Percentiles rank a stretch among this genome's conserved stretches.
These are phyloP conservation scores for Diaporthe ampelina DNA, from an alignment of 2,329 filamentous ascomycete species.

Conservation along the genomic window DNA sequence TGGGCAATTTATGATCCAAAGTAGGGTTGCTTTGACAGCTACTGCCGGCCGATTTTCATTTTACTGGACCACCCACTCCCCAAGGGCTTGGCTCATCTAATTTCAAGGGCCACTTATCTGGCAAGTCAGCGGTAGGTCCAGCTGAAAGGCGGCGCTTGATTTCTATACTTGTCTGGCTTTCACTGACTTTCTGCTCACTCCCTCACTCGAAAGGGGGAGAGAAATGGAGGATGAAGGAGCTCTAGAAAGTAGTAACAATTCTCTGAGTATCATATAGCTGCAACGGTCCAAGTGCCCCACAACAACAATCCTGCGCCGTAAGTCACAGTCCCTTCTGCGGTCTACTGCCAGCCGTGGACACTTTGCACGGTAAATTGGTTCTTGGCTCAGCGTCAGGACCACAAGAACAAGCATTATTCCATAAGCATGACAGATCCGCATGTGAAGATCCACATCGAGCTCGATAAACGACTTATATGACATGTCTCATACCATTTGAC, in stretches of 20 bases:
- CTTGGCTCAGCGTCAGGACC: background rate
- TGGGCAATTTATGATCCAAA: constrained; percentile 4
- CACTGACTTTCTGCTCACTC: background rate
- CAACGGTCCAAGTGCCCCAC: background rate
- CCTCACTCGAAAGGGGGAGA: background rate
- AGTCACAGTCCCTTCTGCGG: background rate
- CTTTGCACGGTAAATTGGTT: background rate
- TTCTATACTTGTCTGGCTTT: background rate
- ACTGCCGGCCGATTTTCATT: background rate
- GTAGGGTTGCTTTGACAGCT: constrained; percentile 5
- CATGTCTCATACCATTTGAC: background rate
- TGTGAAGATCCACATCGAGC: background rate
- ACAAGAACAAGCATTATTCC: background rate
- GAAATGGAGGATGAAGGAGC: background rate
- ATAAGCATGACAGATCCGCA: constrained; percentile 15
- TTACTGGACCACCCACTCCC: background rate
- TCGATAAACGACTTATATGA: constrained; percentile 18
- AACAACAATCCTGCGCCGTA: background rate
- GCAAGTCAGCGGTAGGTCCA: background rate
- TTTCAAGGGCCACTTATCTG: background rate
- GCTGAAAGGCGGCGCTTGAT: background rate
- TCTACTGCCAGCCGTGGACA: background rate
- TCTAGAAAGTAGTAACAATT: background rate
- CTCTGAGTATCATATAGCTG: background rate
- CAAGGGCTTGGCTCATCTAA: background rate